Base-by-base conservation (phyloP, 163 green algal species). In the Trebouxiophyceae sp. region DNA sequence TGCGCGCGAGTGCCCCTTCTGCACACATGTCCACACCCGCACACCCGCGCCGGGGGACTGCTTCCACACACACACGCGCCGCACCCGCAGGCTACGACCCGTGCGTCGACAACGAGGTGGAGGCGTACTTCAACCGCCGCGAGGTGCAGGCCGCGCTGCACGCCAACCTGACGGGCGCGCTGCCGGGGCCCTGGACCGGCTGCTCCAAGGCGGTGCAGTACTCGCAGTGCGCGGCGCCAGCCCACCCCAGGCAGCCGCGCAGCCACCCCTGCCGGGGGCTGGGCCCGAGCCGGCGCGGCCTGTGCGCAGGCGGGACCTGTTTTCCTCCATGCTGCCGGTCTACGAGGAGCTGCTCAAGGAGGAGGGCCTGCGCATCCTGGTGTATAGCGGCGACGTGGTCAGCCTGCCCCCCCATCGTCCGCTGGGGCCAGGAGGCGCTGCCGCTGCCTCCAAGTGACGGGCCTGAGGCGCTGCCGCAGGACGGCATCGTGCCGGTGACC, bases 81-180 rank as follows among this genome's bases (percentile, higher is more conserved):
- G n/a, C n/a, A n/a, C n/a, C 12, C 12, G 39, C 23, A 31, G n/a
- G 62, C 8, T 81, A 81, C 62, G 81, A 87, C 65, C 78, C 81
- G 0, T 87, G 87, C 66, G 68, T 93, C 7, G 84, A 90, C 66
- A 61, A 82, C 34, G 79, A 91, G 65, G 79, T 88, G 16, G 74
- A 86, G 60, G 34, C 33, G 1, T 95, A 91, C 77, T 68, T 95
- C 24, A 95, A 95, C 79, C 56, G 75, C 28, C 29, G 19, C 1
- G 80, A 87, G 2, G 80, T 87, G 32, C 81, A 86, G 65, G 22
- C 22, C 5, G 81, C 78, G 0, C 44, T 87, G 45, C 75, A 87
- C 63, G 81, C 69, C 47, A 86, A 86, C 57, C 32, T 58, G 6
- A 69, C 62, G 5, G 66, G 70, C 12, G 12, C 44, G 27, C 63